Base-by-base conservation (phyloP, 768 basidiomycete species). In the Pleurotus platypus region DNA sequence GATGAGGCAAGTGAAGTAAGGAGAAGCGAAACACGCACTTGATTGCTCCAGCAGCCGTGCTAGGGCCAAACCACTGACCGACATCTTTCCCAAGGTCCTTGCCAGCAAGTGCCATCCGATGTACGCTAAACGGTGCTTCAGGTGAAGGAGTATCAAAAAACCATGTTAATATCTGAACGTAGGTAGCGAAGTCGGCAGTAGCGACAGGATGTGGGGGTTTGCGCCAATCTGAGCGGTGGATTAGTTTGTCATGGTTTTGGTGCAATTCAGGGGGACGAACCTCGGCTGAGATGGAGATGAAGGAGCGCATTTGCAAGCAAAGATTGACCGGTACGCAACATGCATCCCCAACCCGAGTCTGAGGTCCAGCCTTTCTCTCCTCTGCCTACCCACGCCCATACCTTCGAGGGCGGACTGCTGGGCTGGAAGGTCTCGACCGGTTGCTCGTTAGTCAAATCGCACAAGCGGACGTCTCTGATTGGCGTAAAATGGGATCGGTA, bases 11-110 rank as follows among this genome's bases (percentile, higher is more conserved):
- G 18, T 38, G 11, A n/a, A 37, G 18, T 43, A 3, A 55, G 42
- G 43, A 9, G 39, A 56, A 9, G 30, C 20, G 24, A 57, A 26
- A 47, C 7, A 68, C 80, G 56, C 66, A 92, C 90, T 90, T 93
- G 74, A 98, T 90, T 9, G 94, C 95, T 38, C 95, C 94, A 6
- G 95, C 94, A n/a, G 96, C 97, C 0, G 92, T 94, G 66, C 92
- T 95, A 0, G 96, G 96, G 0, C 96, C 96, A 65, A 98, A 98
- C 96, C 96, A 98, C 70, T 94, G 90, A 1, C 96, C 96, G 0
- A 98, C 90, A 61, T 94, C 92, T 60, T 92, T 98, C 11, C 96
- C 96, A 1, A 98, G 80, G 63, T 94, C 89, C 67, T 98, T 95
- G 0, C 96, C 96, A 0, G 94, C 89, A 18, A 94, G 75, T 0